Percentiles rank a stretch among this genome's conserved stretches.
phyloP scores from a whole-genome alignment of 352 stramenopile genomes.

The Phytophthora lateralis region DNA sequence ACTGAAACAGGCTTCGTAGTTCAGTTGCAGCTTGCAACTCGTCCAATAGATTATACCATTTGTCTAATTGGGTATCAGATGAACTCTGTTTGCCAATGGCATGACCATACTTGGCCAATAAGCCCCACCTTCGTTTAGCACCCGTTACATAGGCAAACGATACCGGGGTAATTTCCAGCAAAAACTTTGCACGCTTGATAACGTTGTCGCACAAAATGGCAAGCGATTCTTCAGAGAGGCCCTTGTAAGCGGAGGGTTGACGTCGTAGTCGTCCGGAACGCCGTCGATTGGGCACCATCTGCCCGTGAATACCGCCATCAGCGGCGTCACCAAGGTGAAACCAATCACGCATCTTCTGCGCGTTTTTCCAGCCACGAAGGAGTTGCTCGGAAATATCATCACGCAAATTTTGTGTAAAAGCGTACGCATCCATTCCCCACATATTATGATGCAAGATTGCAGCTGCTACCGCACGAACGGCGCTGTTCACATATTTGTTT shows the following conservation, averaged over 20 bases:
- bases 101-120: slow-evolving; percentile 76
- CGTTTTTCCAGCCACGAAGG: slow-evolving; percentile 79
- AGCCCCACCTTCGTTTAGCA: slow-evolving; percentile 70
- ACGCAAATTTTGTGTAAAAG: slow-evolving; percentile 61
- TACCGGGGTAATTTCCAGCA: slow-evolving; percentile 74
- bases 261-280: slow-evolving; percentile 48
- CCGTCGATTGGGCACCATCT: slow-evolving; percentile 36
- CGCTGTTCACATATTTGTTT: slow-evolving; percentile 54
- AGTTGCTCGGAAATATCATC: slow-evolving; percentile 71
- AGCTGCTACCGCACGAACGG: slow-evolving; percentile 72
- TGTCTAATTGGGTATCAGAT: slow-evolving; percentile 62
- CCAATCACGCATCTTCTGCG: slow-evolving; percentile 89
- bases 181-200: slow-evolving; percentile 65
- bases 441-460: slow-evolving; percentile 89
- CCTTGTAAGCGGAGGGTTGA: slow-evolving; percentile 82
- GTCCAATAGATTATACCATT: slow-evolving; percentile 84
- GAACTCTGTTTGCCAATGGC: slow-evolving; percentile 53
- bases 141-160: slow-evolving; percentile 77
- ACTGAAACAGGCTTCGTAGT: slow-evolving; percentile 71
- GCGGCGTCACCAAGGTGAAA: slow-evolving; percentile 83
- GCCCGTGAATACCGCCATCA: slow-evolving; percentile 49
- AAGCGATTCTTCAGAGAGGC: slow-evolving; percentile 74
- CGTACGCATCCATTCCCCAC: slow-evolving; percentile 86
- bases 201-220: slow-evolving; percentile 77
- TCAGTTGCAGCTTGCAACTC: slow-evolving; percentile 81